Percentiles rank a stretch among this genome's conserved stretches.
Conservation (phyloP, 495 filamentous ascomycete species). For the Patellaria atrata region DNA sequence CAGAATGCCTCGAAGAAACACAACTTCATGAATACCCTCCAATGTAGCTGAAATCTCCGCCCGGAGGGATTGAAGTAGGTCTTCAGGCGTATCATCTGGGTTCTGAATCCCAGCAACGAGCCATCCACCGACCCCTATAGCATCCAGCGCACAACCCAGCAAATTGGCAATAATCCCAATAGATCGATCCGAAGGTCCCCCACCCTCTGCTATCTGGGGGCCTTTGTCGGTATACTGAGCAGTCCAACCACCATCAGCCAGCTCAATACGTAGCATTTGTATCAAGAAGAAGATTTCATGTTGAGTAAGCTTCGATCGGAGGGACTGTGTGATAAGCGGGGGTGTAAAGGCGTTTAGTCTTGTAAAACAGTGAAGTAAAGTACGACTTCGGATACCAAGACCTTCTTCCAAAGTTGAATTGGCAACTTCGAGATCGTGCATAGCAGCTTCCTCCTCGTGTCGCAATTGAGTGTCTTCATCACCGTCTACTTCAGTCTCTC, state of each 20-base stretch:
- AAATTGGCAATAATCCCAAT: conserved; percentile 43
- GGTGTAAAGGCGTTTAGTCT: conserved; percentile 52
- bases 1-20: conserved; percentile 50
- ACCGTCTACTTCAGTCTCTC: conserved; percentile 13
- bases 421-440: conserved; percentile 23
- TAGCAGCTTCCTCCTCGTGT: conserved; percentile 20
- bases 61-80: conserved; percentile 53
- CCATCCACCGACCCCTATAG: conserved; percentile 73
- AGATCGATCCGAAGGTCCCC: conserved; percentile 32
- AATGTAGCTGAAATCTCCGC: conserved; percentile 62
- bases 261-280: conserved; percentile 52
- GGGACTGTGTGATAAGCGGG: conserved; percentile 38
- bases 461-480: conserved; percentile 11
- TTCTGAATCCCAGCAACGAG: conserved; percentile 43
- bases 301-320: conserved; percentile 50
- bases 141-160: conserved; percentile 64
- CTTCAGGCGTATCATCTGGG: conserved; percentile 35
- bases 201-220: conserved; percentile 28
- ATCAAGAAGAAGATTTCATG: conserved; percentile 59
- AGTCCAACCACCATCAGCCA: conserved; percentile 53
- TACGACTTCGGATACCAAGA: conserved; percentile 16
- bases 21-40: conserved; percentile 61
- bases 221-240: conserved; percentile 45
- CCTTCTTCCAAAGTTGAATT: conserved; percentile 23
- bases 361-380: conserved; percentile 33